Evolutionary conservation across 345 rosid genomes (phyloP), one percentile per base, ranked within the genome.

Genomic region (Erysimum cheiranthoides): DNA sequence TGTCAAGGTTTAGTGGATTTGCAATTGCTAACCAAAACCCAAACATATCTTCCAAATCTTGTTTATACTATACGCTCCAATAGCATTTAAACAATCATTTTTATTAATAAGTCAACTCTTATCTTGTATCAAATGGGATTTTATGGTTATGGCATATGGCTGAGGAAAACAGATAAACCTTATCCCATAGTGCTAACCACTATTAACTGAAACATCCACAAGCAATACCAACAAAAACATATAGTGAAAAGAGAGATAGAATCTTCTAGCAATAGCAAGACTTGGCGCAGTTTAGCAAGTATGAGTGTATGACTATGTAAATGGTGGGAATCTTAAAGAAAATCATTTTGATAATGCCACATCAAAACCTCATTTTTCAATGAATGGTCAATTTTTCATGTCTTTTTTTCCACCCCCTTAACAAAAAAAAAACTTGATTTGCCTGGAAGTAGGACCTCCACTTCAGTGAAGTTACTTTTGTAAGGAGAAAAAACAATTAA

Each of bases 101-200:
- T 32, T 36, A 47, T 34, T 3, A 66, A 8, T 4, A 46, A 38
- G 79, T 76, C 70, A 69, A 76, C 75, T 45, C 38, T 34, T 61
- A 69, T 25, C 21, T 75, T 68, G 18, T 38, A 17, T 39, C 18
- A 60, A 59, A 61, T 69, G 71, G 57, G 51, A 54, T 13, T 34
- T 34, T 45, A 53, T 69, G 36, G 36, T 8, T 4, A 34, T 34
- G 36, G 36, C 36, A 6, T 34, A 34, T 34, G 45, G 58, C 49
- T 34, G 46, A 69, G 50, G 64, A 53, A 61, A 42, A 70, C 34
- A 21, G 49, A 52, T 76, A 42, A 21, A 45, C 42, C 18, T 70
- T 52, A 8, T 6, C 50, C 21, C 70, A 25, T 52, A 50, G 75
- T 76, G 70, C 65, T 62, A 68, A 76, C 50, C 65, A 76, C 65